Evolutionary conservation across 352 stramenopile genomes (phyloP).

Genomic region (Pythium angustatum): DNA sequence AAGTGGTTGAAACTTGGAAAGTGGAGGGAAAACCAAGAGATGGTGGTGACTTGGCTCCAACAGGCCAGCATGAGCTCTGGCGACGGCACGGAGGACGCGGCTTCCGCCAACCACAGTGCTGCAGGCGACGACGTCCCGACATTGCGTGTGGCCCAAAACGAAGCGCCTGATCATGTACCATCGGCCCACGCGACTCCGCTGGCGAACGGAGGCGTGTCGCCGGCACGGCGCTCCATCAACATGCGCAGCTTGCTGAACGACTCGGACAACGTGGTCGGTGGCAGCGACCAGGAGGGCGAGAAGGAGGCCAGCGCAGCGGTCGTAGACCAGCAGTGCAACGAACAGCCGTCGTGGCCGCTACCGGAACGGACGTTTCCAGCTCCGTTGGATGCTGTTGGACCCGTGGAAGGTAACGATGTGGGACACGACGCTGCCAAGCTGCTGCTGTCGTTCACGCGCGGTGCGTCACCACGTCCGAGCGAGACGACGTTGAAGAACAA

Average conservation of each 20-base stretch:
- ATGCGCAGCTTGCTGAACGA: background rate
- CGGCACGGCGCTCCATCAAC: background rate
- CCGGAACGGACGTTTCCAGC: background rate
- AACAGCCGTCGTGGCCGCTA: background rate
- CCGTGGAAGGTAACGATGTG: background rate
- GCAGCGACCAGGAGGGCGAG: background rate
- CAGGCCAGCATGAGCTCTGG: no score
- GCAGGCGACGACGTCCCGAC: no score
- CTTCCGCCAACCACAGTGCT: no score
- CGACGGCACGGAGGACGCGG: no score
- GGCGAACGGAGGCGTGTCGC: background rate
- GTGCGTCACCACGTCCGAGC: background rate
- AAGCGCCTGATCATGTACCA: background rate
- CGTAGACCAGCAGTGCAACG: no score
- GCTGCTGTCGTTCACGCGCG: background rate
- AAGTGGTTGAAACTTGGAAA: slow-evolving; percentile 17
- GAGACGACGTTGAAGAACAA: background rate
- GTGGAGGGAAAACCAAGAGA: slow-evolving; percentile 25
- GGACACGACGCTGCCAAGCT: background rate
- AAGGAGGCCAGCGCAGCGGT: background rate
- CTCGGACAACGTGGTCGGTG: no score
- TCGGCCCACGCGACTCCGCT: background rate
- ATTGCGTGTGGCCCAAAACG: no score
- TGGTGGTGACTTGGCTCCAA: slow-evolving; percentile 13
- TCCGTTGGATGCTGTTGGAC: background rate